Evolutionary conservation across 1,139 yeast species (phyloP).

Genomic region (Candida albicans): DNA sequence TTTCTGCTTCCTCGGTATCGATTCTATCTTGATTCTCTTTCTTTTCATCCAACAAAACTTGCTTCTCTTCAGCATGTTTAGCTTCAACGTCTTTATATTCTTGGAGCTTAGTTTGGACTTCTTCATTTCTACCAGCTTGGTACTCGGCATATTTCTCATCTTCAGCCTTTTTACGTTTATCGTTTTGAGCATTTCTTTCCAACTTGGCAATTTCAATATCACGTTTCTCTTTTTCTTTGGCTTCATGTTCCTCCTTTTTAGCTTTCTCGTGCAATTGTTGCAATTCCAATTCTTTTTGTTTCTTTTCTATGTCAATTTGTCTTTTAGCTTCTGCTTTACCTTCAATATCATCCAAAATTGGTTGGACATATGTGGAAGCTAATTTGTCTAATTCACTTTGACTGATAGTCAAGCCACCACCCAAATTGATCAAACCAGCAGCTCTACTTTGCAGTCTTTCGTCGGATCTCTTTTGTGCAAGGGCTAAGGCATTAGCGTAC

Average conservation of each 20-base stretch:
- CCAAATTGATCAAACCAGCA: constrained; percentile 68
- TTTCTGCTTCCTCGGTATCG: constrained; percentile 42
- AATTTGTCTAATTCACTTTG: constrained; percentile 75
- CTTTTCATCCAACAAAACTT: constrained; percentile 39
- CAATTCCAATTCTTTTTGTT: constrained; percentile 35
- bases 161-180: constrained; percentile 41
- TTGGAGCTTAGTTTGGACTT: constrained; percentile 36
- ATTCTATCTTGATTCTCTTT: constrained; percentile 43
- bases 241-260: constrained; percentile 50
- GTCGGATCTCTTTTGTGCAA: constrained; percentile 68
- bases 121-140: constrained; percentile 36
- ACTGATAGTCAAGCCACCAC: constrained; percentile 84
- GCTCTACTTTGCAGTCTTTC: constrained; percentile 50
- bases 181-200: constrained; percentile 36
- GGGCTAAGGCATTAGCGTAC: constrained; percentile 49
- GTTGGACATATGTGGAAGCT: constrained; percentile 81
- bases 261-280: constrained; percentile 41
- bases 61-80: constrained; percentile 37
- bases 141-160: constrained; percentile 35
- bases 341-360: constrained; percentile 78
- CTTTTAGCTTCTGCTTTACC: constrained; percentile 74
- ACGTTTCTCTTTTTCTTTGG: constrained; percentile 47
- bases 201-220: constrained; percentile 42
- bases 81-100: constrained; percentile 37
- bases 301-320: constrained; percentile 49